Evolutionary conservation across 140 eudicot species (phyloP), one percentile per base, ranked within the genome.

Genomic region (Ambrosia hybrid): DNA sequence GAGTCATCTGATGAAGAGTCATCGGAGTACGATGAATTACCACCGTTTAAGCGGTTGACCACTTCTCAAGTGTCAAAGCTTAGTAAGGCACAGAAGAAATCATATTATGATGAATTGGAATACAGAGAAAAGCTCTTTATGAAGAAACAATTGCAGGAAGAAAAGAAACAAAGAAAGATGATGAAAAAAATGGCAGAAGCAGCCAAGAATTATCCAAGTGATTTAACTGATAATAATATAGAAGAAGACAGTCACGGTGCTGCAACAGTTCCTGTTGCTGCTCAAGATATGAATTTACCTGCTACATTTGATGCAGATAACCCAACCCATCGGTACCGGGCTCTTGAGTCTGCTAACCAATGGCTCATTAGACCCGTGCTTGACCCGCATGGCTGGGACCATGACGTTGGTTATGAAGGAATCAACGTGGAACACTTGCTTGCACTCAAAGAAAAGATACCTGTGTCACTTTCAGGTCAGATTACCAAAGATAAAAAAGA

Each of bases 331-430:
- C 83, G 99, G 15, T 94, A 94, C 71, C 91, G 99, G 21, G 83
- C 77, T 46, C 95, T 94, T 33, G 99, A 94, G 71, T 74, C 95
- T 16, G 79, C 91, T 12, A 91, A 85, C 73, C 97, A 89, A 60
- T 91, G 99, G 99, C 91, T 94, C 37, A 81, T 94, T 64, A 82
- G 99, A 67, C 97, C 99, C 15, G 96, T 94, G 9, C 84, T 91
- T 0, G 99, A 94, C 65, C 86, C 89, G 41, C 95, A 90, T 68
- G 96, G 97, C 21, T 94, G 99, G 99, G 99, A 94, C 65, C 99
- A 94, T 52, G 99, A 94, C 70, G 90, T 94, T 67, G 99, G 99
- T 21, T 94, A 94, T 71, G 99, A 94, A 71, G 99, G 97, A 49
- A 82, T 94, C 30, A 94, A 86, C 26, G 84, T 86, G 30, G 99